A percentile compares a stretch with the other conserved stretches of the same genome.
phyloP scores from a whole-genome alignment of 805 yeast genomes.

The Wickerhamomyces mucosus region DNA sequence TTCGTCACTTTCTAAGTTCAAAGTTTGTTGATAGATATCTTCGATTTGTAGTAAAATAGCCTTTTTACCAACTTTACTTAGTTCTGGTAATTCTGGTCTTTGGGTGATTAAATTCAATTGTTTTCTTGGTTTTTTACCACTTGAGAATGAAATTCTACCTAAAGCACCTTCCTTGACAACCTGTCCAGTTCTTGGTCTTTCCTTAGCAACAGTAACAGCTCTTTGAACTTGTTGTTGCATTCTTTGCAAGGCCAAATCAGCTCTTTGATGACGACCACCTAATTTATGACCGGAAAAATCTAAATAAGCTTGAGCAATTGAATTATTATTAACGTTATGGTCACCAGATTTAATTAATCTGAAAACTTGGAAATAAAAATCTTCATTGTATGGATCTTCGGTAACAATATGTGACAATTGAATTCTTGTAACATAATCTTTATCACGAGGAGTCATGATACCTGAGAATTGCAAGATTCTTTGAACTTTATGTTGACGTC shows the following conservation, averaged over 20 bases:
- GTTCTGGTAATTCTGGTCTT: constrained; percentile 31
- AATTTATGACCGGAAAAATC: constrained; percentile 87
- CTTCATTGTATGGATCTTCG: constrained; percentile 95
- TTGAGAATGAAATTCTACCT: constrained; percentile 74
- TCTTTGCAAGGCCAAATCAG: constrained; percentile 87
- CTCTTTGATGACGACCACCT: constrained; percentile 77
- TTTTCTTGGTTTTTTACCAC: constrained; percentile 81
- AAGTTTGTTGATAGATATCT: constrained; percentile 63
- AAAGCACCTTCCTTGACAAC: constrained; percentile 76
- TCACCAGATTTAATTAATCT: constrained; percentile 56
- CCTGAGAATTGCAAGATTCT: constrained; percentile 79
- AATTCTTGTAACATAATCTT: constrained; percentile 88
- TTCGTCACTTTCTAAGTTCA: constrained; percentile 69
- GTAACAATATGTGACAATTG: constrained; percentile 94
- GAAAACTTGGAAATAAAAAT: constrained; percentile 89
- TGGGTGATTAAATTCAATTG: constrained; percentile 58
- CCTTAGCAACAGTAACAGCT: constrained; percentile 93
- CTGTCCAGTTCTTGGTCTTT: constrained; percentile 55
- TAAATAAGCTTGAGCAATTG: constrained; percentile 87
- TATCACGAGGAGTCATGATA: constrained; percentile 94
- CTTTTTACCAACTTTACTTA: constrained; percentile 29
- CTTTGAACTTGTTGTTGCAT: constrained; percentile 97
- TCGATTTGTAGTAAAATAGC: constrained; percentile 65
- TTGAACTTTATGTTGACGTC: constrained; percentile 66
- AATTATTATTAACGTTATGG: constrained; percentile 45